phyloP scores from a whole-genome alignment of 2,329 filamentous ascomycete species.

The Verticillium dahliae region DNA sequence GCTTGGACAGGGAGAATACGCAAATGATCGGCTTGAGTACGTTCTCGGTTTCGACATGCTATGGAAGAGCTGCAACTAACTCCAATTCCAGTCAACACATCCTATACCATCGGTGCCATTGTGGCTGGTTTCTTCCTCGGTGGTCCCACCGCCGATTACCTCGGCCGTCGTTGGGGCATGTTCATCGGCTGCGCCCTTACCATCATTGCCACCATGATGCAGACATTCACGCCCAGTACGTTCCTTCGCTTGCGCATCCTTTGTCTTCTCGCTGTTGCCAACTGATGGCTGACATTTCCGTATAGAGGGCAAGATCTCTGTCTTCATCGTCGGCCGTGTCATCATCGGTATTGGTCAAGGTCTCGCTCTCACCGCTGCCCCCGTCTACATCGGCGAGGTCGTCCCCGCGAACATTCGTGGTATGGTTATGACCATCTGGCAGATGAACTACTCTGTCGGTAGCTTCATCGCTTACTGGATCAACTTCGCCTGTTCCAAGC shows the following conservation, averaged over 20 bases:
- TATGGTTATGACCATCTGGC: constrained; percentile 62
- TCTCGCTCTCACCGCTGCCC: constrained; percentile 36
- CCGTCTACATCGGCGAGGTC: constrained; percentile 12
- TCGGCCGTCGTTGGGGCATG: constrained; percentile 61
- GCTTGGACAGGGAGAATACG: constrained; percentile 37
- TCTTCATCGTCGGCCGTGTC: constrained; percentile 63
- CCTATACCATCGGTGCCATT: constrained; percentile 66
- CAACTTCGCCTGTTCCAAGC: constrained; percentile 54
- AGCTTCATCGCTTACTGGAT: constrained; percentile 48
- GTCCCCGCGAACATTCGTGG: constrained; percentile 32
- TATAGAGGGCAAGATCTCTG: constrained; percentile 45
- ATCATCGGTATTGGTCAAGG: constrained; percentile 66
- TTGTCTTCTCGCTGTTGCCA: too few species aligned
- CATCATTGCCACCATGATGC: constrained; percentile 62
- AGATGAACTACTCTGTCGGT: constrained; percentile 58
- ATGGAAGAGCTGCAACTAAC: neutral
- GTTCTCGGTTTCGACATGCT: neutral
- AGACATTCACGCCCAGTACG: constrained; percentile 51
- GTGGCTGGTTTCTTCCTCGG: constrained; percentile 64
- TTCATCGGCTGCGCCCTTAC: constrained; percentile 56
- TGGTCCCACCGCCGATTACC: constrained; percentile 55
- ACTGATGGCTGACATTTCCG: neutral
- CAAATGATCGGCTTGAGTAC: constrained; percentile 34
- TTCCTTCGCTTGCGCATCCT: neutral
- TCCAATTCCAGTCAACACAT: constrained; percentile 47